Percentiles rank a stretch among this genome's conserved stretches.
Conservation (phyloP, 2,329 filamentous ascomycete genomes). For the Xylariaceae sp. region DNA sequence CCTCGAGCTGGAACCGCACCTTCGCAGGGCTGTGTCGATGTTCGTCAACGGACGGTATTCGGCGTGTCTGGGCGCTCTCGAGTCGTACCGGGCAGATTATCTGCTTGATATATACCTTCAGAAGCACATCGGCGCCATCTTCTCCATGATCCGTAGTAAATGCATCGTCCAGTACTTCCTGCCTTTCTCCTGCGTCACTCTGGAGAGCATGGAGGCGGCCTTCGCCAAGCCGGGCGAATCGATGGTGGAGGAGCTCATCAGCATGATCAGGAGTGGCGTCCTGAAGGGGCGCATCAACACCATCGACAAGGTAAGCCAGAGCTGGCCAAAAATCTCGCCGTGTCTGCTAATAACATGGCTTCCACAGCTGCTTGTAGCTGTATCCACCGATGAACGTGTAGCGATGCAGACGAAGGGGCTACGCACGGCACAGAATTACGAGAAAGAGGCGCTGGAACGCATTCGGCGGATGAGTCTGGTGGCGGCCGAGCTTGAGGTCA, state of each 20-base stretch:
- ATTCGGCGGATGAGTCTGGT: slow-evolving; percentile 71
- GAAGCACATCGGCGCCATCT: slow-evolving; percentile 62
- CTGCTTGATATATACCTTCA: slow-evolving; percentile 84
- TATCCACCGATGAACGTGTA: slow-evolving; percentile 56
- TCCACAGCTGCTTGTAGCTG: slow-evolving; percentile 61
- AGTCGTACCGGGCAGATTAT: slow-evolving; percentile 76
- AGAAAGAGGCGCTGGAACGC: slow-evolving; percentile 66
- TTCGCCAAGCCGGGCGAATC: slow-evolving; percentile 59
- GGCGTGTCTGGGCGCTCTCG: slow-evolving; percentile 72
- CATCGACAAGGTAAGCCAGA: slow-evolving; percentile 59
- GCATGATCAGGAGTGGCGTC: slow-evolving; percentile 65
- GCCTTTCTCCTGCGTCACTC: slow-evolving; percentile 80
- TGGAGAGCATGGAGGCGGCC: slow-evolving; percentile 68
- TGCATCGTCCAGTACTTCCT: slow-evolving; percentile 90
- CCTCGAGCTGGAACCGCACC: slow-evolving; percentile 86
- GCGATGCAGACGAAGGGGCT: slow-evolving; percentile 65
- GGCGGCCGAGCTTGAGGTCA: slow-evolving; percentile 67
- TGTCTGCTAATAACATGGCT: slow-evolving; percentile 13
- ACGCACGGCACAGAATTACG: slow-evolving; percentile 61
- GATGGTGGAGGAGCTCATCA: slow-evolving; percentile 67
- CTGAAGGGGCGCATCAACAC: slow-evolving; percentile 78
- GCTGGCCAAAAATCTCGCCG: no score
- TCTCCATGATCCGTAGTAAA: slow-evolving; percentile 72
- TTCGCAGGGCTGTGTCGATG: slow-evolving; percentile 80
- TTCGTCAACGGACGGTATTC: slow-evolving; percentile 91